phyloP scores from a whole-genome alignment of 352 stramenopile species.

The Globisporangium cylindrosporum region DNA sequence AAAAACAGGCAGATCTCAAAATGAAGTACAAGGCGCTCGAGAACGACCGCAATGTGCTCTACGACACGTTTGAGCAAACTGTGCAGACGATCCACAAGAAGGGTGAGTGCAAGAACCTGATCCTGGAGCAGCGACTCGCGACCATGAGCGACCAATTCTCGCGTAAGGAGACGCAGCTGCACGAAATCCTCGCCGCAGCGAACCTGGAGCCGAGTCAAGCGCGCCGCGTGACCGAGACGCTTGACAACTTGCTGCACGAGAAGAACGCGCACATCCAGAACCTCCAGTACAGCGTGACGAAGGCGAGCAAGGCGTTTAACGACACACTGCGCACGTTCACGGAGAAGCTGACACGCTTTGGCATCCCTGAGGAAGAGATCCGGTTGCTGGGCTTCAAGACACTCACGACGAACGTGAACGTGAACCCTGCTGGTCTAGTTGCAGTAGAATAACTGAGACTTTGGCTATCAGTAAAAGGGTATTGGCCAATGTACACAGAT shows the following conservation, averaged over 20 bases:
- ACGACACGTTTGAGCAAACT: slow-evolving; percentile 89
- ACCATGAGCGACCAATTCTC: slow-evolving; percentile 73
- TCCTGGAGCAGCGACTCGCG: slow-evolving; percentile 81
- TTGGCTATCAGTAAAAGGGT: too few species aligned
- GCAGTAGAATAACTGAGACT: slow-evolving; percentile 24
- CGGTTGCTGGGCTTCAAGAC: slow-evolving; percentile 60
- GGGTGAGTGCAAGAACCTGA: slow-evolving; percentile 89
- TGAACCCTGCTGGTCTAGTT: slow-evolving; percentile 72
- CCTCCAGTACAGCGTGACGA: slow-evolving; percentile 64
- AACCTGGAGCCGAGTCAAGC: slow-evolving; percentile 75
- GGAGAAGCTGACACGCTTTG: slow-evolving; percentile 61
- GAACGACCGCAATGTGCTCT: slow-evolving; percentile 85
- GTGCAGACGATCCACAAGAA: slow-evolving; percentile 90
- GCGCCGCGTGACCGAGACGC: slow-evolving; percentile 57
- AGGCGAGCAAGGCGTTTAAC: slow-evolving; percentile 78
- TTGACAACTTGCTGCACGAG: slow-evolving; percentile 58
- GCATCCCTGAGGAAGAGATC: slow-evolving; percentile 75
- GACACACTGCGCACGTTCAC: slow-evolving; percentile 72
- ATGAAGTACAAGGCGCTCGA: slow-evolving; percentile 74
- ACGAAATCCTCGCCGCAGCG: slow-evolving; percentile 67
- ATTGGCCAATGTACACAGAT: neutral
- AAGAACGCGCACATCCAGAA: slow-evolving; percentile 59
- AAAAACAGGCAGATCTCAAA: slow-evolving; percentile 66
- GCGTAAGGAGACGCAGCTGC: slow-evolving; percentile 67
- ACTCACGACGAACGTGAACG: slow-evolving; percentile 48